These are phyloP conservation scores for Parascedosporium putredinis DNA, from an alignment of 2,329 filamentous ascomycete genomes.

Conservation along the genomic window DNA sequence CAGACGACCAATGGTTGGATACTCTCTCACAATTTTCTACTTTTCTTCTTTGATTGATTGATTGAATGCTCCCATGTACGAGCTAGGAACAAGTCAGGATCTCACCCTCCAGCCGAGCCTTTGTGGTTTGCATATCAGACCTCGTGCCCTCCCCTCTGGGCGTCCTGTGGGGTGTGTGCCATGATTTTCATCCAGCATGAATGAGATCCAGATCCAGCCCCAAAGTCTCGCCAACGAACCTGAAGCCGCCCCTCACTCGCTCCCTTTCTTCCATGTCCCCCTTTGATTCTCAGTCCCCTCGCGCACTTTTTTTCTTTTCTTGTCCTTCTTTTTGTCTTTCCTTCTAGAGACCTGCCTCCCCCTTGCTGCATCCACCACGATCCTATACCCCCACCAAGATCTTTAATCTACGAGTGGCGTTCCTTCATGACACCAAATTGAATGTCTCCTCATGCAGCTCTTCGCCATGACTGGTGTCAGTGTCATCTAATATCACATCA, in stretches of 20 bases:
- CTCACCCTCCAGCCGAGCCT: background rate
- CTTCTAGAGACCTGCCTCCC: too few relatives aligned
- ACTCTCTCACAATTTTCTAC: too few relatives aligned
- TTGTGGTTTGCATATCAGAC: constrained; percentile 1
- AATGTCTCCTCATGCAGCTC: background rate
- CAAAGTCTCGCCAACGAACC: too few relatives aligned
- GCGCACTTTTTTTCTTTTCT: too few relatives aligned
- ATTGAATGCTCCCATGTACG: too few relatives aligned
- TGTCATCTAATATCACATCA: constrained; percentile 2
- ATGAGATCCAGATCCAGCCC: too few relatives aligned
- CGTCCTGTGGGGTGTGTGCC: background rate
- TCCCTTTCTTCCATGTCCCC: background rate
- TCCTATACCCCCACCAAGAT: background rate
- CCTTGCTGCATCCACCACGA: too few relatives aligned
- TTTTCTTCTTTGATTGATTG: too few relatives aligned
- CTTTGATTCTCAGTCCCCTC: background rate
- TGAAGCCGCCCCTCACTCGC: background rate
- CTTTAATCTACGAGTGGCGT: constrained; percentile 1
- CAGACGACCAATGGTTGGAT: too few relatives aligned
- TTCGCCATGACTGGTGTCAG: constrained; percentile 1
- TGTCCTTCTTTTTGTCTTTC: too few relatives aligned
- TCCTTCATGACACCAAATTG: too few relatives aligned
- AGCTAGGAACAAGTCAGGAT: background rate
- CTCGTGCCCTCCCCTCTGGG: background rate
- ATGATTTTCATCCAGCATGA: too few relatives aligned